Evolutionary conservation across 768 basidiomycete species (phyloP), one percentile per base, ranked within the genome.

Genomic region (Boletus sp.): DNA sequence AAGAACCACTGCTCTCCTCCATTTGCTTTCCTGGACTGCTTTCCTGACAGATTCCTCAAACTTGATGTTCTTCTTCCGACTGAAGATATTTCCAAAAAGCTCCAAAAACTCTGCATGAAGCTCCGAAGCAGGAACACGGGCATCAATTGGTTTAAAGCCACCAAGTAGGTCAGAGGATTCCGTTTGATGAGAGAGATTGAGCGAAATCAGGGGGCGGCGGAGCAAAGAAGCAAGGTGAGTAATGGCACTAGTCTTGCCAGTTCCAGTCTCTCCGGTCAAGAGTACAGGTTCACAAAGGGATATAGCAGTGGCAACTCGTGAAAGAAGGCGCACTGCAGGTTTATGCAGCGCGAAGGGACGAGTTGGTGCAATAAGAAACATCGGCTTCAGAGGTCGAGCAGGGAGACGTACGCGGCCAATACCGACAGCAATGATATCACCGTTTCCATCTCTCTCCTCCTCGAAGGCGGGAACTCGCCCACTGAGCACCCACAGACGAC

Each of bases 251-350:
- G 97, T 99, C 72, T 99, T 99, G 14, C 97, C 97, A 1, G 97
- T 99, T n/a, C 97, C 97, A 2, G 97, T 99, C 75, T 99, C 97
- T 43, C 97, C 97, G 0, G 94, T 93, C 25, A 99, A 79, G 8
- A 99, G 79, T 5, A 95, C 77, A 5, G 97, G 93, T 65, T 99
- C 97, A 14, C 72, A 72, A 43, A 88, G 75, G 0, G 85, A 77
- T 43, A 93, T 76, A 0, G 88, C 82, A 21, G 83, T 84, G 3
- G 84, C 83, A 35, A 98, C 86, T 15, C 91, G 83, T 21, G 91
- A 88, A 33, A 98, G 79, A 3, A 98, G 77, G 30, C 81, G 72
- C 1, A 88, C 72, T 0, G 93, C 93, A 1, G 93, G 94, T 51
- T 83, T 83, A 63, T 98, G 96, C 72, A 98, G 74, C 0, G 90